phyloP scores from a whole-genome alignment of 257 asterid genomes.

The Primulina tabacum region DNA sequence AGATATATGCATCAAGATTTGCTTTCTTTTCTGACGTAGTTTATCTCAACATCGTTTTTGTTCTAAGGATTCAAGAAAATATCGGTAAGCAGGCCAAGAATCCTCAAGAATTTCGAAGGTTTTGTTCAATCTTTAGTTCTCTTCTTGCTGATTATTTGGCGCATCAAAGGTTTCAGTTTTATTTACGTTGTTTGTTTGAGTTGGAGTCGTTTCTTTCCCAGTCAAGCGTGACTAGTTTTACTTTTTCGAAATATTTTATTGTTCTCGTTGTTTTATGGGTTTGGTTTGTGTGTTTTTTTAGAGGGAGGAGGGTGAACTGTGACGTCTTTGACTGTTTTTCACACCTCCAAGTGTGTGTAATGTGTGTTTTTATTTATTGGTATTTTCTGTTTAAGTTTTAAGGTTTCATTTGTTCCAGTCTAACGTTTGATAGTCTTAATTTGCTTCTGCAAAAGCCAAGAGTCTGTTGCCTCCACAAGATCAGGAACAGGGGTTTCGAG shows the following conservation, averaged over 20 bases:
- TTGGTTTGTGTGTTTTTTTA: not conserved
- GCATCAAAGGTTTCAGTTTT: conserved; percentile 1
- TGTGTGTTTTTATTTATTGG: not conserved
- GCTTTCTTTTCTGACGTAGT: not conserved
- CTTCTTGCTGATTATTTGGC: not conserved
- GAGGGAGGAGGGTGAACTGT: conserved; percentile 4
- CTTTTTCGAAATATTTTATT: no score
- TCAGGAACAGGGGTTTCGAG: not conserved
- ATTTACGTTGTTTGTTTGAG: no score
- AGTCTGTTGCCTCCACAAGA: not conserved
- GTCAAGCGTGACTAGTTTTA: no score
- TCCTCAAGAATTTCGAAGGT: conserved; percentile 45
- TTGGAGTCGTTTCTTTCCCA: no score
- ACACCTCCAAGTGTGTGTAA: conserved; percentile 27
- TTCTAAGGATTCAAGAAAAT: conserved; percentile 28
- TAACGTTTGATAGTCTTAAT: not conserved
- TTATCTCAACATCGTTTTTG: not conserved
- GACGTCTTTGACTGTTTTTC: conserved; percentile 25
- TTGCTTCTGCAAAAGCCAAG: not conserved
- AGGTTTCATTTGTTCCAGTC: not conserved
- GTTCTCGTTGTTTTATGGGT: not conserved
- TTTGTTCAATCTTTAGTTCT: conserved; percentile 28
- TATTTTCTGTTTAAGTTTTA: not conserved
- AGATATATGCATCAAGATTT: not conserved
- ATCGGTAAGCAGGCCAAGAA: conserved; percentile 27